A percentile compares a stretch with the other conserved stretches of the same genome.
These are phyloP conservation scores for Colletotrichum spaethianum DNA, from an alignment of 2,329 filamentous ascomycete genomes.

Conservation along the genomic window DNA sequence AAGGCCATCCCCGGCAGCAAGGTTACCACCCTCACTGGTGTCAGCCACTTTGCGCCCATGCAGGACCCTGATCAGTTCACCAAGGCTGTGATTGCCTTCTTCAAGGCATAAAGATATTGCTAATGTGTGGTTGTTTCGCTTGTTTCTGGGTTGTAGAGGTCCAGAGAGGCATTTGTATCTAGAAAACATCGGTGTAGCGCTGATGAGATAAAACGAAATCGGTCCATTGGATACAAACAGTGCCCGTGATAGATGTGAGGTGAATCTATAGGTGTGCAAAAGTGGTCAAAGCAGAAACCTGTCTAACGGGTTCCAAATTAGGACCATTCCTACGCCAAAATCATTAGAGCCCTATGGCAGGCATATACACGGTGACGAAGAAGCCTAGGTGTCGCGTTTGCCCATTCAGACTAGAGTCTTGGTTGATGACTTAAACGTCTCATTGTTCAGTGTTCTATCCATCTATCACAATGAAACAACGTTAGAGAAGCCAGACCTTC, in stretches of 20 bases:
- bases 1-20: conserved; percentile 54
- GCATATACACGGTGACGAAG: too few species aligned
- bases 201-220: conserved; percentile 3
- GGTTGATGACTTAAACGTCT: too few species aligned
- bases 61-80: conserved; percentile 56
- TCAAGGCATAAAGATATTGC: conserved; percentile 36
- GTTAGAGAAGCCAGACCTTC: too few species aligned
- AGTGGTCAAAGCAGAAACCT: too few species aligned
- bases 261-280: too few species aligned
- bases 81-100: conserved; percentile 49
- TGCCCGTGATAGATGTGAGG: neutral
- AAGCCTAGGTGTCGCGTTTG: too few species aligned
- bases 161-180: neutral
- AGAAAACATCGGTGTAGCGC: neutral
- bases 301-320: too few species aligned
- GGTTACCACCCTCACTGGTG: conserved; percentile 52
- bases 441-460: too few species aligned
- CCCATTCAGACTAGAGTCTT: too few species aligned
- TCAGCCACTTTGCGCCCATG: conserved; percentile 60
- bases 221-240: neutral
- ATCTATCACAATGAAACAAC: too few species aligned
- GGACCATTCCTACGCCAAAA: too few species aligned
- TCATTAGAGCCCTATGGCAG: too few species aligned
- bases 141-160: neutral
- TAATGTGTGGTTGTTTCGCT: neutral